Percentiles rank a stretch among this genome's conserved stretches.
phyloP scores from a whole-genome alignment of 208 protist genomes.

The Crithidia fasciculata region DNA sequence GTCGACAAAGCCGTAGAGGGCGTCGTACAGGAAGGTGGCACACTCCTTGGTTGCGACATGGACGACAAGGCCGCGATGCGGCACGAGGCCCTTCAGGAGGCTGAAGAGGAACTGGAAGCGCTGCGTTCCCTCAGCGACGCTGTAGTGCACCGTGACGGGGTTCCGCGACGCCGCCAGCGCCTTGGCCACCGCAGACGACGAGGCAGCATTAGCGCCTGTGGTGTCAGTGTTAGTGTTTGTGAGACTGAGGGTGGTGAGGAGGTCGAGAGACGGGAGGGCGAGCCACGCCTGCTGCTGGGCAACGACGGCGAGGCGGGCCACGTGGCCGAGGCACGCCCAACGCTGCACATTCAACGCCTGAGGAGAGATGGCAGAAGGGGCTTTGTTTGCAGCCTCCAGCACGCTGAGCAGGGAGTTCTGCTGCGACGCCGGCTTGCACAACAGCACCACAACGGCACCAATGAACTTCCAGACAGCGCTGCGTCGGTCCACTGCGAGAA shows the following conservation, averaged over 20 bases:
- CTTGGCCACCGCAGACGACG: not conserved
- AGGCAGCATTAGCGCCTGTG: not conserved
- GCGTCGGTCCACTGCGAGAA: slow-evolving; percentile 55
- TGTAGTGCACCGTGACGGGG: slow-evolving; percentile 62
- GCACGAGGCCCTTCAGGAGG: slow-evolving; percentile 51
- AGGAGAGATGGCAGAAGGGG: slow-evolving; percentile 6
- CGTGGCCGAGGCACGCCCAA: slow-evolving; percentile 69
- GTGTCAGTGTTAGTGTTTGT: not conserved
- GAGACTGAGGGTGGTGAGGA: slow-evolving; percentile 20
- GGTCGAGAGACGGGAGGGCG: slow-evolving; percentile 19
- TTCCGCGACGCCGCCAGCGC: slow-evolving; percentile 15
- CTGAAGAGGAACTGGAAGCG: slow-evolving; percentile 73
- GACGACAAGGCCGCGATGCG: slow-evolving; percentile 58
- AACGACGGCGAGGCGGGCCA: slow-evolving; percentile 38
- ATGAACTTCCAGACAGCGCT: slow-evolving; percentile 81
- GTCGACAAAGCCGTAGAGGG: slow-evolving; percentile 52
- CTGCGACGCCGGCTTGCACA: not conserved
- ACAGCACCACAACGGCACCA: slow-evolving; percentile 44
- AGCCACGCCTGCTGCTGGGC: slow-evolving; percentile 25
- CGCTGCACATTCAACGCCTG: slow-evolving; percentile 41
- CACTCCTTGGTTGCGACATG: slow-evolving; percentile 73
- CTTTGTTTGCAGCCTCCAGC: not conserved
- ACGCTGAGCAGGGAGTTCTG: slow-evolving; percentile 5
- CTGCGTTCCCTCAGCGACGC: slow-evolving; percentile 50
- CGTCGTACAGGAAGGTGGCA: slow-evolving; percentile 60